phyloP scores from a whole-genome alignment of 306 rosid species.

The Dryas drummondii region DNA sequence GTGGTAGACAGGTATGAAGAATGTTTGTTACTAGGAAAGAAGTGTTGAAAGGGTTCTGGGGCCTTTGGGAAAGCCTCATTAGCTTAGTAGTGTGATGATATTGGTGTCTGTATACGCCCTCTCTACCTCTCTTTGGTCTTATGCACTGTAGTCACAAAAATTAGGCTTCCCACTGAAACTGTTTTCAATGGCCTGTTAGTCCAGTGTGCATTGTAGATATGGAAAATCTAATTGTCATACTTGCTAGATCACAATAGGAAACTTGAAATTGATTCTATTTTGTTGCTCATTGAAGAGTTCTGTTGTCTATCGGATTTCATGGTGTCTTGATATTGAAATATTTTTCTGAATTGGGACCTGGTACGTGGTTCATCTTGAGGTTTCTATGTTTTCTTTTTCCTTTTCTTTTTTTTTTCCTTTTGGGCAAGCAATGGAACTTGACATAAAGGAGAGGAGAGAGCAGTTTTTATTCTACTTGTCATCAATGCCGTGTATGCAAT shows the following conservation, averaged over 20 bases:
- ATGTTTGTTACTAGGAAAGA: constrained; percentile 23
- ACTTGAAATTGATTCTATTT: constrained; percentile 16
- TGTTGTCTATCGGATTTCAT: constrained; percentile 19
- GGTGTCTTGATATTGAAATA: background rate
- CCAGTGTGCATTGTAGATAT: constrained; percentile 65
- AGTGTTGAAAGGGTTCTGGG: constrained; percentile 22
- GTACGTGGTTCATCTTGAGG: background rate
- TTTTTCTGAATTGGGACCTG: background rate
- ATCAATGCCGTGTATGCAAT: background rate
- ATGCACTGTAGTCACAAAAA: constrained; percentile 23
- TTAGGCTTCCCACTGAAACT: constrained; percentile 35
- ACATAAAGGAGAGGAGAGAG: background rate
- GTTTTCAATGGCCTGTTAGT: constrained; percentile 42
- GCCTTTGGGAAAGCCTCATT: constrained; percentile 26
- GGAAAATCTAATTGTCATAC: constrained; percentile 36
- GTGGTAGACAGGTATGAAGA: constrained; percentile 29
- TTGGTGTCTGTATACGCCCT: constrained; percentile 27
- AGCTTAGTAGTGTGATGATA: constrained; percentile 24
- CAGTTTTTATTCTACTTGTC: background rate
- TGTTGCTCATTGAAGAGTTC: constrained; percentile 8
- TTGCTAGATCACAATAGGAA: constrained; percentile 33
- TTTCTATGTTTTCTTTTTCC: background rate
- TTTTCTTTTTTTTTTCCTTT: background rate
- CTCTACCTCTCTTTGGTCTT: constrained; percentile 22
- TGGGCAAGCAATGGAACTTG: background rate